phyloP scores from a whole-genome alignment of 805 yeast species.

The Starmerella apis region DNA sequence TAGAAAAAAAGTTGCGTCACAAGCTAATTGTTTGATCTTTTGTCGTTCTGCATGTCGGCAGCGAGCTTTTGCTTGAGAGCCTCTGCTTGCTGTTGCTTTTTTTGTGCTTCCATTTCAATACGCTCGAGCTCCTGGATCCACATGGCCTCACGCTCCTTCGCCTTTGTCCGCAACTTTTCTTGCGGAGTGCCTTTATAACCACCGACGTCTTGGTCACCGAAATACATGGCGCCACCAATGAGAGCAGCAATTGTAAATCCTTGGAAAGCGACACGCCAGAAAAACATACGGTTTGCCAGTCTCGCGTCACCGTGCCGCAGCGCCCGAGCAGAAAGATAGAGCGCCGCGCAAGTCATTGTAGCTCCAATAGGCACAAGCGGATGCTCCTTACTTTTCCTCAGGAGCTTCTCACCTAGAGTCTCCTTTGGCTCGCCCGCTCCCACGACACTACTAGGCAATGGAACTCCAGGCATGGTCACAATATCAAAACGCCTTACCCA shows the following conservation, averaged over 20 bases:
- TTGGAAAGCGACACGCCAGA: slow-evolving; percentile 83
- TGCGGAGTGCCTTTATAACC: slow-evolving; percentile 22
- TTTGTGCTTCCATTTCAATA: slow-evolving; percentile 50
- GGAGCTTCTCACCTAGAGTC: slow-evolving; percentile 24
- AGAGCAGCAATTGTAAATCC: slow-evolving; percentile 73
- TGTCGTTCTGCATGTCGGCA: background rate
- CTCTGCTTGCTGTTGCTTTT: slow-evolving; percentile 20
- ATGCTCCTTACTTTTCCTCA: slow-evolving; percentile 58
- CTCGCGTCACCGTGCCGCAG: slow-evolving; percentile 59
- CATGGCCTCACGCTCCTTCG: slow-evolving; percentile 68
- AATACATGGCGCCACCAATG: slow-evolving; percentile 56
- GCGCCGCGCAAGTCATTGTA: slow-evolving; percentile 69
- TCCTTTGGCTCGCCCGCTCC: slow-evolving; percentile 19
- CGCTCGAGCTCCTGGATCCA: slow-evolving; percentile 83
- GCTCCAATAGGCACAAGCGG: slow-evolving; percentile 84
- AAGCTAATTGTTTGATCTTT: no score
- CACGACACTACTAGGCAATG: slow-evolving; percentile 20
- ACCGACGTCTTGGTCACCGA: slow-evolving; percentile 44
- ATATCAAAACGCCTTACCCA: no score
- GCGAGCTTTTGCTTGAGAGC: slow-evolving; percentile 17
- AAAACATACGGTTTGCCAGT: slow-evolving; percentile 75
- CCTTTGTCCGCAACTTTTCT: slow-evolving; percentile 61
- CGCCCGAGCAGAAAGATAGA: slow-evolving; percentile 65
- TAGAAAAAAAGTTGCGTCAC: no score
- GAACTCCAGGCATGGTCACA: slow-evolving; percentile 11